Conservation (phyloP, 2,329 filamentous ascomycete species). For the Aspergillus carbonarius region DNA sequence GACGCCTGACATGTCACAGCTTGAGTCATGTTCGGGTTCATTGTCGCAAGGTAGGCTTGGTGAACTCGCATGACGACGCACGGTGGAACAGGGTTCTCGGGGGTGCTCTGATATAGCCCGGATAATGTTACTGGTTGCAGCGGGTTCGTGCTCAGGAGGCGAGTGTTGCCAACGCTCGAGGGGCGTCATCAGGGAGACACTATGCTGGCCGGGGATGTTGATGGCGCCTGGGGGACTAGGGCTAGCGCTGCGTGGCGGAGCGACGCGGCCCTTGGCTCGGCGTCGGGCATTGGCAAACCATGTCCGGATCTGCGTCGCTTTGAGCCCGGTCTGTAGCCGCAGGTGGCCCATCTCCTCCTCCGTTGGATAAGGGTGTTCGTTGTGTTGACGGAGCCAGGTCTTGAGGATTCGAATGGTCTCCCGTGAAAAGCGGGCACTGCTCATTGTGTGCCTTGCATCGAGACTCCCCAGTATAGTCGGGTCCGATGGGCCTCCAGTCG, state of each 20-base stretch:
- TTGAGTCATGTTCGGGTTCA: not conserved
- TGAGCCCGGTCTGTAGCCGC: not conserved
- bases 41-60: not conserved
- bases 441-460: too few species aligned
- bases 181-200: constrained; percentile 45
- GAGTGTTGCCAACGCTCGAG: constrained; percentile 63
- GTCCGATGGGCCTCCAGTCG: too few species aligned
- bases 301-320: not conserved
- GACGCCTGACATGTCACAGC: not conserved
- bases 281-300: not conserved
- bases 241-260: not conserved
- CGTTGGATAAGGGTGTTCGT: not conserved
- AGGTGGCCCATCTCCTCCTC: not conserved
- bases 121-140: constrained; percentile 57
- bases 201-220: not conserved
- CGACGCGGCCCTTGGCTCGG: not conserved
- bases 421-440: not conserved
- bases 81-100: not conserved
- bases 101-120: constrained; percentile 46
- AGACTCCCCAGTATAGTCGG: too few species aligned
- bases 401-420: not conserved
- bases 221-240: not conserved
- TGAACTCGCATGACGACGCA: constrained; percentile 12
- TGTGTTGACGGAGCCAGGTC: not conserved
- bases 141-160: constrained; percentile 62